These are phyloP conservation scores for Rhododendron williamsianum DNA, from an alignment of 148 eudicot genomes.

Conservation along the genomic window DNA sequence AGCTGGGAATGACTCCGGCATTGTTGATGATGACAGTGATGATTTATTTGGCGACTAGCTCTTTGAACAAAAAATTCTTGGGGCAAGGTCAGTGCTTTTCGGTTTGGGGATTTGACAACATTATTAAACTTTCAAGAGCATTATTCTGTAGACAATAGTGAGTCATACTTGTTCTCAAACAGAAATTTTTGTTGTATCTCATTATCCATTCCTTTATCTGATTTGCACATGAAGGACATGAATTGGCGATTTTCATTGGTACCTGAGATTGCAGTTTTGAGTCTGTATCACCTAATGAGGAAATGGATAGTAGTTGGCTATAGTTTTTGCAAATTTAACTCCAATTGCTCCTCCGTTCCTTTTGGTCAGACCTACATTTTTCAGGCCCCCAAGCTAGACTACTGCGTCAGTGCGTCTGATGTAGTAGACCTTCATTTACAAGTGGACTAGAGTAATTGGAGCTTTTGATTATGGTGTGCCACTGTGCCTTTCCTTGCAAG, in stretches of 20 bases:
- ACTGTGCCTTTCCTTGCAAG: not conserved
- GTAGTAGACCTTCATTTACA: not conserved
- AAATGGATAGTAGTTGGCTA: not conserved
- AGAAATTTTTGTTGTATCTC: constrained; percentile 17
- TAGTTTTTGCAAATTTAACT: not conserved
- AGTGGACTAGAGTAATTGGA: not conserved
- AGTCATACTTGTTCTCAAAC: constrained; percentile 2
- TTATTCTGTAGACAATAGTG: not conserved
- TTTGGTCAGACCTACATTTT: not conserved
- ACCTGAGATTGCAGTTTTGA: constrained; percentile 5
- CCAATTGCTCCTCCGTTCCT: not conserved
- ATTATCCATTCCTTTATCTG: not conserved
- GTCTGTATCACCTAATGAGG: not conserved
- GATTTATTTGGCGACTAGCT: constrained; percentile 79
- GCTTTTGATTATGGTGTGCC: not conserved
- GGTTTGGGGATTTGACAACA: constrained; percentile 3
- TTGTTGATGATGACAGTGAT: constrained; percentile 39
- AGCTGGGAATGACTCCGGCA: constrained; percentile 21
- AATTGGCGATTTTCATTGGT: not conserved
- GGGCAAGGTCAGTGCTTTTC: not conserved
- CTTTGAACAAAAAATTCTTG: not conserved
- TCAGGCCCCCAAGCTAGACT: not conserved
- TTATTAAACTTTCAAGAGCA: constrained; percentile 3
- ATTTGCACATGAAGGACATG: not conserved
- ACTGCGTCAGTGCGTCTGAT: not conserved